phyloP scores from a whole-genome alignment of 345 rosid species.

The Noccaea bulbosa region DNA sequence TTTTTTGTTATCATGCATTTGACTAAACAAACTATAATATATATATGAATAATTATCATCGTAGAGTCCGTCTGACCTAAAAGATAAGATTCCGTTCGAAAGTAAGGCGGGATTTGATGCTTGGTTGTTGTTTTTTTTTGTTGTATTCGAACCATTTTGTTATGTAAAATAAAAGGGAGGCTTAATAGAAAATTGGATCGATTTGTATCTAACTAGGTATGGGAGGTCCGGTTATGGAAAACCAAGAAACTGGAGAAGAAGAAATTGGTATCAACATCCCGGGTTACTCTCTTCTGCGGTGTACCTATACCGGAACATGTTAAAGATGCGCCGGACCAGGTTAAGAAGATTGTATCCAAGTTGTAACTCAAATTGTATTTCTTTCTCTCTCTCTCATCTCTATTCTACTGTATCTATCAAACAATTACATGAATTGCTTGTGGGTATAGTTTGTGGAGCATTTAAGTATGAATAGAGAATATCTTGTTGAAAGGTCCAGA shows the following conservation, averaged over 20 bases:
- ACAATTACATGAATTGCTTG: not conserved
- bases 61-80: not conserved
- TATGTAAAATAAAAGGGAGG: not conserved
- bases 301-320: slow-evolving; percentile 70
- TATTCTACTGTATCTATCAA: not conserved
- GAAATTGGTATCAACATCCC: slow-evolving; percentile 58
- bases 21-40: not conserved
- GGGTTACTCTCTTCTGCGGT: slow-evolving; percentile 75
- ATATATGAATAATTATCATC: not conserved
- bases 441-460: not conserved
- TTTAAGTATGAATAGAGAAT: not conserved
- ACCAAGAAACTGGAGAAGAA: slow-evolving; percentile 47
- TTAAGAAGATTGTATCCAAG: slow-evolving; percentile 53
- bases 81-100: not conserved
- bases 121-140: not conserved
- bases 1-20: slow-evolving; percentile 30
- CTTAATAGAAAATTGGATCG: not conserved
- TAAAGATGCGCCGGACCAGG: slow-evolving; percentile 52
- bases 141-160: not conserved
- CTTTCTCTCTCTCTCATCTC: not conserved
- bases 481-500: slow-evolving; percentile 1
- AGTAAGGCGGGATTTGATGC: not conserved
- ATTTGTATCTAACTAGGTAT: slow-evolving; percentile 53
- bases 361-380: slow-evolving; percentile 17
- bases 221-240: slow-evolving; percentile 86